Percentiles rank a stretch among this genome's conserved stretches.
phyloP scores from a whole-genome alignment of 2,329 filamentous ascomycete genomes.

The Zymoseptoria ardabiliae region DNA sequence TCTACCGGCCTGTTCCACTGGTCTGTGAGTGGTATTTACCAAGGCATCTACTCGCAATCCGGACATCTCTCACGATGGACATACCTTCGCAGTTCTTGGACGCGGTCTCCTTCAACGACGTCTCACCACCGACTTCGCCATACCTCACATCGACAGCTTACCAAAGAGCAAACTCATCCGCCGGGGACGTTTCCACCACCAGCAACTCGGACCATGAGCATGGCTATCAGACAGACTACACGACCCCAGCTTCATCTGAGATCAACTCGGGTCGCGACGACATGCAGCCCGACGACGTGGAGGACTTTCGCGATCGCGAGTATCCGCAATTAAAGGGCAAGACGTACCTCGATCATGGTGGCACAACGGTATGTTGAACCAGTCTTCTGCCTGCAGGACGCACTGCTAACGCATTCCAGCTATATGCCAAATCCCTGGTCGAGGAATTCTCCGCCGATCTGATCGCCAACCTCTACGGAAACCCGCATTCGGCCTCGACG shows the following conservation, averaged over 20 bases:
- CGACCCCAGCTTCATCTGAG: constrained; percentile 28
- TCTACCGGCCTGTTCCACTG: background rate
- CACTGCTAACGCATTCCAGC: constrained; percentile 25
- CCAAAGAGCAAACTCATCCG: constrained; percentile 19
- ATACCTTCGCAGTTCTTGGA: constrained; percentile 20
- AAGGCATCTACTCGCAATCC: background rate
- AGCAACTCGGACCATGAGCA: constrained; percentile 28
- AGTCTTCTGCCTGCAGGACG: background rate
- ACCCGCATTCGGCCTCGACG: constrained; percentile 58
- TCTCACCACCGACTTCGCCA: constrained; percentile 6
- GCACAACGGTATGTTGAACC: constrained; percentile 32
- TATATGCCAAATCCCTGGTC: constrained; percentile 53
- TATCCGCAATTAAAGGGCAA: constrained; percentile 38
- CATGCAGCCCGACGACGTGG: constrained; percentile 31
- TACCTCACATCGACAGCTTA: background rate
- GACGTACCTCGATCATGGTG: constrained; percentile 37
- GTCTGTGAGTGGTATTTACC: background rate
- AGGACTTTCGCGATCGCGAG: constrained; percentile 33
- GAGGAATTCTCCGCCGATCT: constrained; percentile 50
- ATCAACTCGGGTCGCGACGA: constrained; percentile 22
- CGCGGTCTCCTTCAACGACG: constrained; percentile 12
- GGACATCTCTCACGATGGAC: constrained; percentile 15
- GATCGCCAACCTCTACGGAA: constrained; percentile 54
- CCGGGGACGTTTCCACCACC: constrained; percentile 27
- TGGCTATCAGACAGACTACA: constrained; percentile 31